Base-by-base conservation (phyloP, 148 eudicot species). In the Diospyros kaki region DNA sequence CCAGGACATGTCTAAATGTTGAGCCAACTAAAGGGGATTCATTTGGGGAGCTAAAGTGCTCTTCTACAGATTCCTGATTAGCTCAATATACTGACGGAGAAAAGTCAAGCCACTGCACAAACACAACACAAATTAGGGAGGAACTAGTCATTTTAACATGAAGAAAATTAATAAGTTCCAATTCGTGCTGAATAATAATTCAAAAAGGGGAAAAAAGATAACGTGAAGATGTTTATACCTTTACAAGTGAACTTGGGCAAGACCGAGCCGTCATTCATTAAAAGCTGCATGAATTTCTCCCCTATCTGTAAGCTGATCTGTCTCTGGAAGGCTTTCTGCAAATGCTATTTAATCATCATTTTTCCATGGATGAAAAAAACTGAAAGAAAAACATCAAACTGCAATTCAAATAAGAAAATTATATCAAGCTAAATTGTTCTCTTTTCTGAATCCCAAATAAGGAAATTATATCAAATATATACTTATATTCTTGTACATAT, bases 291-390 rank as follows among this genome's bases (percentile, higher is more conserved):
- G 60, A 85, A 67, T 66, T 83, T 87, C 67, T 81, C 86, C 64
- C 87, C 89, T 12, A 83, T 69, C 45, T 83, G 89, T 63, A 86
- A 81, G 85, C 89, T 87, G 66, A 84, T 81, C 78, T 89, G 93
- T 78, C 90, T 83, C 75, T 87, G 85, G 58, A 88, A 63, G 63
- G 88, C 77, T 66, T 80, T 88, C 91, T 88, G 81, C 78, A 83
- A 68, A 58, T 62, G 9, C 2, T 13, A 28, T 51, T 52, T n/a
- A 56, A 13, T 17, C 51, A 46, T 44, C n/a, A 11, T 10, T 5
- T 56, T 56, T 56, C 14, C 8, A 56, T 6, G 0, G 60, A 56
- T 56, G 60, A 56, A 56, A 56, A 56, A 9, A 17, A 41, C 14
- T 28, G 42, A 58, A 58, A 9, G 6, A 63, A 9, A 48, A 15